phyloP scores from a whole-genome alignment of 2,329 filamentous ascomycete genomes.

The Mycosphaerelloides madeirae region DNA sequence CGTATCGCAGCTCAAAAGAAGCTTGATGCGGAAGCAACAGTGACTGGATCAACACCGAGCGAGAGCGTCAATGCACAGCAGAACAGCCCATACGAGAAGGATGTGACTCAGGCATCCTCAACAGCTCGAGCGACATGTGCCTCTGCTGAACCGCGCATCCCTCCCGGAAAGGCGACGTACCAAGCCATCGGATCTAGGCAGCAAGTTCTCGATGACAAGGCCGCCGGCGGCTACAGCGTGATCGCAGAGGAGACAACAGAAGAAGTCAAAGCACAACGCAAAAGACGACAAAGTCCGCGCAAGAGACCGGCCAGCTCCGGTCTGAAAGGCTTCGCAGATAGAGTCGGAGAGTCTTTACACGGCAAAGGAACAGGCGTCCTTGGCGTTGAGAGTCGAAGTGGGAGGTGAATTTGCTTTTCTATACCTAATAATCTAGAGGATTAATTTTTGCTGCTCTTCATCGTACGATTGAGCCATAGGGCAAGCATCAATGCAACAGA shows the following conservation, averaged over 20 bases:
- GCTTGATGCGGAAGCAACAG: constrained; percentile 44
- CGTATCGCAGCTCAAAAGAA: constrained; percentile 54
- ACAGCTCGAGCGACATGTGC: constrained; percentile 19
- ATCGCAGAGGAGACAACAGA: constrained; percentile 39
- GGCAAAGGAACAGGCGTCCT: constrained; percentile 44
- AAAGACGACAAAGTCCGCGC: constrained; percentile 37
- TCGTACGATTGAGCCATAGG: too few species aligned
- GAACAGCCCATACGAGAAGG: constrained; percentile 25
- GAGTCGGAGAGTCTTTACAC: constrained; percentile 44
- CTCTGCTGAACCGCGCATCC: constrained; percentile 23
- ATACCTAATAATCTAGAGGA: too few species aligned
- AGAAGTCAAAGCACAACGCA: constrained; percentile 30
- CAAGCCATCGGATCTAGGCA: constrained; percentile 39
- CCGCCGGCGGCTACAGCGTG: constrained; percentile 33
- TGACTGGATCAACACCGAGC: constrained; percentile 12
- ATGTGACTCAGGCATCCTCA: constrained; percentile 18
- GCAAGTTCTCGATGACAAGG: constrained; percentile 37
- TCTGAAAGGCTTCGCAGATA: constrained; percentile 42
- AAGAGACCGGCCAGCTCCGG: constrained; percentile 38
- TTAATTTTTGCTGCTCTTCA: too few species aligned
- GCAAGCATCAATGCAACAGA: too few species aligned
- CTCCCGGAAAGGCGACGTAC: constrained; percentile 34
- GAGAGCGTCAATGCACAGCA: constrained; percentile 13
- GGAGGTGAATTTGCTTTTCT: constrained; percentile 14
- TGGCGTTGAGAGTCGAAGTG: constrained; percentile 37